Percentiles rank a stretch among this genome's conserved stretches.
phyloP scores from a whole-genome alignment of 306 rosid genomes.

The Spatholobus suberectus region DNA sequence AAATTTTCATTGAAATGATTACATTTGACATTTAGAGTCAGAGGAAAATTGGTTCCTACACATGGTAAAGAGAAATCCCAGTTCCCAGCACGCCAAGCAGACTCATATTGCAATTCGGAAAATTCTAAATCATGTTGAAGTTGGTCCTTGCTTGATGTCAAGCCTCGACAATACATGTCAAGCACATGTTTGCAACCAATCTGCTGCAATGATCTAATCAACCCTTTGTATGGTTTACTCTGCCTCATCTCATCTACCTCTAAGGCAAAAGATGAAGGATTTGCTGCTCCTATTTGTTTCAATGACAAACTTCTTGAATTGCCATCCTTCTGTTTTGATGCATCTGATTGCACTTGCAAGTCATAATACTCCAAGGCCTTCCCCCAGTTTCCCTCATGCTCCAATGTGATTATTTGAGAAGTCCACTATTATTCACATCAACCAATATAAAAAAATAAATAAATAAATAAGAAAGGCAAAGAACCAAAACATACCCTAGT shows the following conservation, averaged over 20 bases:
- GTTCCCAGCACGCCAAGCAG: constrained; percentile 97
- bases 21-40: constrained; percentile 52
- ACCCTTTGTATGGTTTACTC: constrained; percentile 79
- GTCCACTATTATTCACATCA: constrained; percentile 63
- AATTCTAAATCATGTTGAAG: constrained; percentile 88
- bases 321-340: constrained; percentile 48
- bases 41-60: constrained; percentile 50
- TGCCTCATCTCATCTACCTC: constrained; percentile 55
- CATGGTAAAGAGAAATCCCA: constrained; percentile 87
- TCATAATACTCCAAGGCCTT: constrained; percentile 97
- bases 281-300: constrained; percentile 47
- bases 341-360: constrained; percentile 79
- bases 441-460: constrained; percentile 28
- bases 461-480: constrained; percentile 20
- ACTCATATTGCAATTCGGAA: constrained; percentile 86
- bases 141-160: constrained; percentile 68
- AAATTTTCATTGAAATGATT: constrained; percentile 79
- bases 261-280: constrained; percentile 47
- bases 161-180: constrained; percentile 90
- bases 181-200: constrained; percentile 87
- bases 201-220: constrained; percentile 87
- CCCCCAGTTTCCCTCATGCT: constrained; percentile 98
- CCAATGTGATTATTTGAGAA: constrained; percentile 83
- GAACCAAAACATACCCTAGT: background rate
- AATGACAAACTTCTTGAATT: constrained; percentile 50